Conservation (phyloP, 768 basidiomycete genomes). For the Auricularia auricula-judae region DNA sequence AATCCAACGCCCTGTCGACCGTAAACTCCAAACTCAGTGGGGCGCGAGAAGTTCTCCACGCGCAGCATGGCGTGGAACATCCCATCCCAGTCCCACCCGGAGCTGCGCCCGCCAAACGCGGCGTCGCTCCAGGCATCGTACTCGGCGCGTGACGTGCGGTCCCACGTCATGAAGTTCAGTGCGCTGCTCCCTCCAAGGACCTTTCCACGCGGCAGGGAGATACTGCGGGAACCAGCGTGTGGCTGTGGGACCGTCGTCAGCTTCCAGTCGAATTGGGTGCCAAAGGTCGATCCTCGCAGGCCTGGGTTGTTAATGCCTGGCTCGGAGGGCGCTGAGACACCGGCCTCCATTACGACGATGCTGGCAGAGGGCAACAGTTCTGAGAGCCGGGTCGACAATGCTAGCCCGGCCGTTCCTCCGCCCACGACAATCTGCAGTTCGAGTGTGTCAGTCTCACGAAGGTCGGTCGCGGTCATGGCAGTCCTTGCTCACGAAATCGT, state of each 20-base stretch:
- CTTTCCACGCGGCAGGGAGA: slow-evolving; percentile 1
- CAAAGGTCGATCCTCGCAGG: background rate
- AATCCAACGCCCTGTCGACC: no score
- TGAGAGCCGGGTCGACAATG: no score
- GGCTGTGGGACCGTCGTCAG: slow-evolving; percentile 5
- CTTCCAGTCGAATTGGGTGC: slow-evolving; percentile 1
- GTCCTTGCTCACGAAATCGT: no score
- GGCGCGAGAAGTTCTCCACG: no score
- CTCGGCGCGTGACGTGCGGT: slow-evolving; percentile 4
- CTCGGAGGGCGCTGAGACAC: background rate
- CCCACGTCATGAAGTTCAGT: slow-evolving; percentile 5
- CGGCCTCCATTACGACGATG: no score
- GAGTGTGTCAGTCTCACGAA: no score
- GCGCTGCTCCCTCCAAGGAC: slow-evolving; percentile 5
- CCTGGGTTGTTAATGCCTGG: background rate
- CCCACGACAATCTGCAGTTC: background rate
- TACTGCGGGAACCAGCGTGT: background rate
- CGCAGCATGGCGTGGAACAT: no score
- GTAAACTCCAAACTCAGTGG: no score
- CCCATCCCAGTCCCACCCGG: background rate
- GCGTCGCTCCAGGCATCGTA: slow-evolving; percentile 1
- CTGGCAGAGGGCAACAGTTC: no score
- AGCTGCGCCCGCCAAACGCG: background rate
- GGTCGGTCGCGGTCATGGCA: no score
- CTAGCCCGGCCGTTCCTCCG: no score